Conservation (phyloP, 352 stramenopile species). For the Phytophthora megakarya region DNA sequence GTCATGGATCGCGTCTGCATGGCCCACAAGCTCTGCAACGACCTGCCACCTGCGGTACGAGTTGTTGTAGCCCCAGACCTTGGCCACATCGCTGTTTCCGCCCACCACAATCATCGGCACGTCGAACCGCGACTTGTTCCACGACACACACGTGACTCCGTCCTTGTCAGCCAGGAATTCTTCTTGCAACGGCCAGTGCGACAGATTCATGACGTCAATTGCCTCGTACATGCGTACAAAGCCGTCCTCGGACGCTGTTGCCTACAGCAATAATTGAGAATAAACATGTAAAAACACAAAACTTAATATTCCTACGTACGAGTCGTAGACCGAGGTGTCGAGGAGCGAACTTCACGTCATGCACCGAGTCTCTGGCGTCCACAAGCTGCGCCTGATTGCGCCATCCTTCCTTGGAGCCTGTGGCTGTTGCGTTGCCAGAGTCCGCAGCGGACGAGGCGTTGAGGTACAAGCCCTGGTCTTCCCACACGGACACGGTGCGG, state of each 20-base stretch:
- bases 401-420: constrained; percentile 65
- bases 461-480: constrained; percentile 86
- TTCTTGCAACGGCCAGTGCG: constrained; percentile 93
- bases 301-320: constrained; percentile 31
- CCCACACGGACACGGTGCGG: constrained; percentile 94
- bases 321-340: constrained; percentile 92
- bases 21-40: constrained; percentile 79
- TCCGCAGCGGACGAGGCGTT: constrained; percentile 23
- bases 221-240: constrained; percentile 96
- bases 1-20: constrained; percentile 92
- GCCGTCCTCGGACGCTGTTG: constrained; percentile 94
- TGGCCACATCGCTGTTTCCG: constrained; percentile 86
- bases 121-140: constrained; percentile 95
- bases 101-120: constrained; percentile 95
- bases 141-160: constrained; percentile 93
- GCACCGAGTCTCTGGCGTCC: constrained; percentile 93
- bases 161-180: constrained; percentile 85
- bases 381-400: constrained; percentile 89
- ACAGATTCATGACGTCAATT: constrained; percentile 95
- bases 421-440: background rate
- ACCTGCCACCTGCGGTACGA: constrained; percentile 86
- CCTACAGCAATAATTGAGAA: constrained; percentile 42
- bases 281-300: no score
- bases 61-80: constrained; percentile 94
- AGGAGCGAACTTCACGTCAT: constrained; percentile 95